Base-by-base conservation (phyloP, 345 rosid species). In the Tarenaya hassleriana region DNA sequence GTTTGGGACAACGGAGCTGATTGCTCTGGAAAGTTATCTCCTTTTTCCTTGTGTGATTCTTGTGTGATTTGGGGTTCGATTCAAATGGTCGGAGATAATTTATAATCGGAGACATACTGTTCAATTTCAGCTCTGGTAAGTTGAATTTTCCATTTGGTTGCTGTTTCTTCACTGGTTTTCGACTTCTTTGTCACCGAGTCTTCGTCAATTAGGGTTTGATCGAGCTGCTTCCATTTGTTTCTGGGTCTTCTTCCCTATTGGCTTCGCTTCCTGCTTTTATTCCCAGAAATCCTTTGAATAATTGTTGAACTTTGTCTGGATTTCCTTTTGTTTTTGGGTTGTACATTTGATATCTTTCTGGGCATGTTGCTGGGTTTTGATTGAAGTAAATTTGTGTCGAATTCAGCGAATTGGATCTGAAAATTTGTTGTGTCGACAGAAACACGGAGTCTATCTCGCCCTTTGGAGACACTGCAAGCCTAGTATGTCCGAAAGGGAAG, bases 51-150 rank as follows among this genome's bases (percentile, higher is more conserved):
- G 5, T 24, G 29, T 5, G 29, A 24, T 24, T 24, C 29, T 24
- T 24, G 2, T 24, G 40, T 44, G 24, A 16, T 34, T 32, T 40
- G 41, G 21, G 41, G 12, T 53, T 38, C 31, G 29, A 34, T 64
- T 41, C 14, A 17, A 31, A 52, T 64, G 34, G 33, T 17, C 34
- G 10, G 52, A 49, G 54, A n/a, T n/a, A n/a, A n/a, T n/a, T n/a
- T 63, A 52, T 61, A 53, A n/a, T 40, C 20, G 35, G 15, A 27
- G 51, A 34, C 49, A 61, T 37, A 37, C 43, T 44, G 41, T 49
- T 50, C 69, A 60, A 37, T 58, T 58, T 18, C 34, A 67, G 55
- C 48, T 71, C 39, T 41, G 67, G 78, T 72, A 50, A 77, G 81
- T 59, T 20, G 21, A 50, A 35, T 55, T 66, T 48, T 47, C 51